phyloP scores from a whole-genome alignment of 352 stramenopile species.

The Albugo laibachii region DNA sequence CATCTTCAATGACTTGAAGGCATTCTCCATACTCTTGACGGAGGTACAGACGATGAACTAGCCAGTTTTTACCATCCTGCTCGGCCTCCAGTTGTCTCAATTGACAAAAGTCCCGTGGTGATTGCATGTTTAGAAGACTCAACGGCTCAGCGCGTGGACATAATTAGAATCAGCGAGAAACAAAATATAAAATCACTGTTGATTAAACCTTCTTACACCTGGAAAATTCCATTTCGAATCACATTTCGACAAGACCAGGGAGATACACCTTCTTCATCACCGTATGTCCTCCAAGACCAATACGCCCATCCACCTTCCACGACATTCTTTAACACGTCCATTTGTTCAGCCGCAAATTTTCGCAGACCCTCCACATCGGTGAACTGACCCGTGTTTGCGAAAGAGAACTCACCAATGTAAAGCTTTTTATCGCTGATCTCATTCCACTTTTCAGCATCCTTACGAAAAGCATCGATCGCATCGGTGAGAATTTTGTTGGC shows the following conservation, averaged over 20 bases:
- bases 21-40: conserved; percentile 80
- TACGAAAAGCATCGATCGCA: conserved; percentile 24
- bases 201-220: background rate
- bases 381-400: conserved; percentile 41
- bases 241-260: conserved; percentile 43
- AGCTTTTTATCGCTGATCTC: conserved; percentile 17
- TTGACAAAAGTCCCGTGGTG: conserved; percentile 13
- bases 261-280: conserved; percentile 30
- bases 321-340: conserved; percentile 22
- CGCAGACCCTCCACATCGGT: conserved; percentile 20
- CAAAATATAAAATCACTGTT: no score
- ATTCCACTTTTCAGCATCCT: conserved; percentile 21
- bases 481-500: conserved; percentile 26
- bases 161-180: no score
- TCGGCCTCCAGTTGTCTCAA: conserved; percentile 6
- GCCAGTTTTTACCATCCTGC: conserved; percentile 47
- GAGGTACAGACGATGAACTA: conserved; percentile 66
- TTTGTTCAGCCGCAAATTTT: conserved; percentile 23
- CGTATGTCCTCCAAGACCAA: conserved; percentile 54
- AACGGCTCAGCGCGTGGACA: background rate
- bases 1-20: conserved; percentile 74
- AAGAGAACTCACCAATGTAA: conserved; percentile 44
- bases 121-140: conserved; percentile 36
- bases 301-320: conserved; percentile 44
- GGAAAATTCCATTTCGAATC: conserved; percentile 15